Percentiles rank a stretch among this genome's conserved stretches.
Conservation (phyloP, 2,329 filamentous ascomycete species). For the Knoxdaviesia proteae region DNA sequence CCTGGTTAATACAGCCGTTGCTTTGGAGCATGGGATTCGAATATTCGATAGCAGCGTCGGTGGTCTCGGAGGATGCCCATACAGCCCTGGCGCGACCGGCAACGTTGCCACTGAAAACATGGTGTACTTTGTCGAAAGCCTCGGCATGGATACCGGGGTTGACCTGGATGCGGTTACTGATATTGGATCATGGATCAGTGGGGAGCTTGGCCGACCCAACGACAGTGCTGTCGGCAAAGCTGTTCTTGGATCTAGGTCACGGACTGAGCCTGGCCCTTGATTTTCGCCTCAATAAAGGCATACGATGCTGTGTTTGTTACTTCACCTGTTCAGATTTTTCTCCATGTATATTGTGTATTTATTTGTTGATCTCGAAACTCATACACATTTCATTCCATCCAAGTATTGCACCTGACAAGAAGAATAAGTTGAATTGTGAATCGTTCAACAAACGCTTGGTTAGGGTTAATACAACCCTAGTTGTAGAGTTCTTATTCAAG, state of each 20-base stretch:
- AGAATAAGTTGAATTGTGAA: no score
- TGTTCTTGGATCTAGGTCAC: constrained; percentile 20
- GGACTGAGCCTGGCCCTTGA: no score
- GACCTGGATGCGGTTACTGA: constrained; percentile 44
- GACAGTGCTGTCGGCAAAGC: constrained; percentile 48
- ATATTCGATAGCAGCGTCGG: constrained; percentile 65
- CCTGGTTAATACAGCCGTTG: constrained; percentile 60
- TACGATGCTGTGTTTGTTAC: no score
- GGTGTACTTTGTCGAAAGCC: constrained; percentile 54
- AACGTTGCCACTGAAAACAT: constrained; percentile 75
- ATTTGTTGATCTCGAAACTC: not conserved
- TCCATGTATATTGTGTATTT: not conserved
- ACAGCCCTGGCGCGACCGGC: constrained; percentile 66
- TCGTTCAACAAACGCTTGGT: no score
- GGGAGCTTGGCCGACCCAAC: constrained; percentile 39
- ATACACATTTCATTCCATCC: not conserved
- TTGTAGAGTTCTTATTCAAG: no score
- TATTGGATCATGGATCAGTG: constrained; percentile 53
- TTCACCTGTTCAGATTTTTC: no score
- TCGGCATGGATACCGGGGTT: constrained; percentile 57
- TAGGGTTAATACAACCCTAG: no score
- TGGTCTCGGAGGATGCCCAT: constrained; percentile 69
- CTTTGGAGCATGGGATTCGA: constrained; percentile 55
- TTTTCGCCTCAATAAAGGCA: no score
- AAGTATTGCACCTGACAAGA: no score